Conservation (phyloP, 2,329 filamentous ascomycete species). For the Talaromyces sp. region DNA sequence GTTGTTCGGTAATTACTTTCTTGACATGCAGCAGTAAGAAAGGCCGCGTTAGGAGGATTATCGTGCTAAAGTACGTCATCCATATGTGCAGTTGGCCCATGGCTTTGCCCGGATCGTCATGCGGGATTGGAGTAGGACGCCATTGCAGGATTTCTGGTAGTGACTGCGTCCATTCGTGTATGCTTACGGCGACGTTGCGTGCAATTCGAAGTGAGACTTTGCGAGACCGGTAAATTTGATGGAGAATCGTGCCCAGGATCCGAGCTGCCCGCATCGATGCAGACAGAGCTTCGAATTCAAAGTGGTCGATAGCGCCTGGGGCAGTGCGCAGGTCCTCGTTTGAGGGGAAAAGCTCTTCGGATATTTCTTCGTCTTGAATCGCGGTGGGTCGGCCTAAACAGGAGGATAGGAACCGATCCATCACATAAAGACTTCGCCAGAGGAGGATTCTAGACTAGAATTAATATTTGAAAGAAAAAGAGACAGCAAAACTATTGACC, state of each 20-base stretch:
- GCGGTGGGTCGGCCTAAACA: slow-evolving; percentile 59
- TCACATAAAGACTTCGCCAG: slow-evolving; percentile 61
- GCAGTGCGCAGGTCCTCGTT: slow-evolving; percentile 8
- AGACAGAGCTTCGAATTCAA: slow-evolving; percentile 45
- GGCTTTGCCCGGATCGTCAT: slow-evolving; percentile 44
- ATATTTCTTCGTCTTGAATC: slow-evolving; percentile 61
- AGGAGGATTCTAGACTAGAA: slow-evolving; percentile 40
- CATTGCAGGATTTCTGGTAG: slow-evolving; percentile 49
- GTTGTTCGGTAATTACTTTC: slow-evolving; percentile 14
- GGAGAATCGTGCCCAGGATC: slow-evolving; percentile 56
- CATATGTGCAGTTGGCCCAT: slow-evolving; percentile 61
- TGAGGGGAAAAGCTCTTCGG: slow-evolving; percentile 41
- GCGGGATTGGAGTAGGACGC: slow-evolving; percentile 43
- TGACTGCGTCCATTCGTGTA: slow-evolving; percentile 49
- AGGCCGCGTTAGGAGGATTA: slow-evolving; percentile 60
- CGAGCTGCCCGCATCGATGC: slow-evolving; percentile 55
- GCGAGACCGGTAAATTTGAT: slow-evolving; percentile 56
- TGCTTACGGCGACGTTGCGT: slow-evolving; percentile 53
- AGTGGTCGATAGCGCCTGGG: slow-evolving; percentile 17
- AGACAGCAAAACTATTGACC: slow-evolving; percentile 23
- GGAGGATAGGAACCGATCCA: slow-evolving; percentile 61
- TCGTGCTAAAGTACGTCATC: slow-evolving; percentile 58
- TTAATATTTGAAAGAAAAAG: slow-evolving; percentile 12
- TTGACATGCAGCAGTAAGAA: slow-evolving; percentile 37
- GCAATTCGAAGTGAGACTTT: slow-evolving; percentile 56